Conservation (phyloP, 352 stramenopile genomes). For the Phytophthora citricola region DNA sequence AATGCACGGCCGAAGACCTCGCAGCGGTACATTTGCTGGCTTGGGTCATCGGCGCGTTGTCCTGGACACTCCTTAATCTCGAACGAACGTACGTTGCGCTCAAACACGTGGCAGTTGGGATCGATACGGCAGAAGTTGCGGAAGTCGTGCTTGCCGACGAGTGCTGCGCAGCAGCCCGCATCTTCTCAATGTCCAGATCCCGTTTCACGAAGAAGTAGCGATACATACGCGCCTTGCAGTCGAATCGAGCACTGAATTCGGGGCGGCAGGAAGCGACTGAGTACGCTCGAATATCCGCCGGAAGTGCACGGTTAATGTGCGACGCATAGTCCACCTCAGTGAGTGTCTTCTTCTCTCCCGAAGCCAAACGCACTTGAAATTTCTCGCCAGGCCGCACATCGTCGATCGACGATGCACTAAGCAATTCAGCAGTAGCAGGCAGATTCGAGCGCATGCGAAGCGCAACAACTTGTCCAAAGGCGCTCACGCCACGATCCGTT, state of each 20-base stretch:
- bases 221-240: constrained; percentile 94
- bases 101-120: constrained; percentile 96
- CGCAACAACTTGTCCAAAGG: constrained; percentile 82
- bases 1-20: constrained; percentile 95
- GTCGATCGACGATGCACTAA: constrained; percentile 73
- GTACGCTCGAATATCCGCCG: constrained; percentile 87
- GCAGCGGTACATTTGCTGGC: constrained; percentile 76
- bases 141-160: constrained; percentile 98
- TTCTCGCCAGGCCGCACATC: constrained; percentile 63
- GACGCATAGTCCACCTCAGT: constrained; percentile 96
- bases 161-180: constrained; percentile 85
- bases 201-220: constrained; percentile 96
- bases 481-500: constrained; percentile 97
- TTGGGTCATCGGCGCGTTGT: constrained; percentile 39
- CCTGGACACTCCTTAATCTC: constrained; percentile 80
- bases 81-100: constrained; percentile 83
- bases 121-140: constrained; percentile 99
- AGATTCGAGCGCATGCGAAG: constrained; percentile 81
- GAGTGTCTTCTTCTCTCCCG: constrained; percentile 70
- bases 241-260: constrained; percentile 97
- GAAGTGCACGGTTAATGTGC: constrained; percentile 97
- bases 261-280: constrained; percentile 73
- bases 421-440: constrained; percentile 61
- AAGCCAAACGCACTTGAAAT: constrained; percentile 66
- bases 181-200: constrained; percentile 78